phyloP scores from a whole-genome alignment of 2,329 filamentous ascomycete species.

The Scortechinia acanthostroma region DNA sequence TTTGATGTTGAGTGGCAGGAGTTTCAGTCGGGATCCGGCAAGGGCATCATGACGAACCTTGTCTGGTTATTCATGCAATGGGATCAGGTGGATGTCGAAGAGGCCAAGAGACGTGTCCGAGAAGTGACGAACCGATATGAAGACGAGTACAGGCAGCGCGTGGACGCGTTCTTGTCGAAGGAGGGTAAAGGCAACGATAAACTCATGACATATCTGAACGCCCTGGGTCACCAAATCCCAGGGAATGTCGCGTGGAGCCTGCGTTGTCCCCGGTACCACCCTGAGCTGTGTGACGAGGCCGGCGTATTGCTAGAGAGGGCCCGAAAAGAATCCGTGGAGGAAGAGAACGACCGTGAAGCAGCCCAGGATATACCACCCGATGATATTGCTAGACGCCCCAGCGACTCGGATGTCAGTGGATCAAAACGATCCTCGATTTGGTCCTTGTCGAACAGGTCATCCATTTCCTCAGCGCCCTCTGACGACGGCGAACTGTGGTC shows the following conservation, averaged over 20 bases:
- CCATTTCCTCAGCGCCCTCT: background rate
- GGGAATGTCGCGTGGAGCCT: conserved; percentile 1
- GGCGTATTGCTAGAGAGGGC: too few species aligned
- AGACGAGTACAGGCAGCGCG: background rate
- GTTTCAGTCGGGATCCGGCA: background rate
- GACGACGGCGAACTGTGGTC: too few species aligned
- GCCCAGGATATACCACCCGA: too few species aligned
- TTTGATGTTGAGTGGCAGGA: conserved; percentile 1
- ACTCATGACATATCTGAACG: background rate
- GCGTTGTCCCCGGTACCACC: background rate
- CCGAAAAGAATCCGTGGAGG: too few species aligned
- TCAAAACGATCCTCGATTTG: background rate
- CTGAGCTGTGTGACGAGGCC: background rate
- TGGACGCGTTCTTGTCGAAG: background rate
- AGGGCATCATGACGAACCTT: background rate
- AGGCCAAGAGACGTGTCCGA: background rate
- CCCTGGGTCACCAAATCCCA: background rate
- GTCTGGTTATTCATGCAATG: background rate
- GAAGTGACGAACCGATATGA: background rate
- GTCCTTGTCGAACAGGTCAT: background rate
- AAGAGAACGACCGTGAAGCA: too few species aligned
- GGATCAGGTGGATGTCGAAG: background rate
- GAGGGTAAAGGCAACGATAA: background rate
- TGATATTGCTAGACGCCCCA: too few species aligned
- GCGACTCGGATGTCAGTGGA: background rate